phyloP scores from a whole-genome alignment of 2,329 filamentous ascomycete species.

The Hysterium pulicare region DNA sequence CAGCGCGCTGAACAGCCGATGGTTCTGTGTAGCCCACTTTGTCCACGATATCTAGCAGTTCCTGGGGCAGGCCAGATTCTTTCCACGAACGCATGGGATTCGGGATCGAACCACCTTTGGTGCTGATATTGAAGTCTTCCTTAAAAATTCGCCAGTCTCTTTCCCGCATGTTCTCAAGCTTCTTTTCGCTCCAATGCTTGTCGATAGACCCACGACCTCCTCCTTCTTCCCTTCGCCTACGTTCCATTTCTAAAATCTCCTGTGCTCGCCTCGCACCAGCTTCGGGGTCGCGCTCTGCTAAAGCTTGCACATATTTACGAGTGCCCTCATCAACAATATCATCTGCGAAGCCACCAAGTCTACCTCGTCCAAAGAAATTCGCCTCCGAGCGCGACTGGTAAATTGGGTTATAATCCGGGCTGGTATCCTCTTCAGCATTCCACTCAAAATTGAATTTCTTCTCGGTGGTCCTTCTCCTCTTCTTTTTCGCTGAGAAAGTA shows the following conservation, averaged over 20 bases:
- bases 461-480: conserved; percentile 85
- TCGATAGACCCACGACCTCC: conserved; percentile 71
- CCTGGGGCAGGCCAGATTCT: conserved; percentile 75
- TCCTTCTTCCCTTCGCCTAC: conserved; percentile 69
- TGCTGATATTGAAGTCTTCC: conserved; percentile 95
- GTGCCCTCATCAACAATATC: conserved; percentile 52
- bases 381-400: conserved; percentile 67
- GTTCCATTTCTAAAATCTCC: conserved; percentile 81
- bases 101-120: conserved; percentile 86
- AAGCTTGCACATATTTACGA: conserved; percentile 60
- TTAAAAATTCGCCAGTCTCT: conserved; percentile 99
- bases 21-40: conserved; percentile 89
- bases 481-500: conserved; percentile 93
- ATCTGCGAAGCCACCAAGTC: conserved; percentile 64
- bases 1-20: conserved; percentile 85
- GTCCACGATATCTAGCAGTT: conserved; percentile 76
- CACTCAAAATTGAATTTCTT: conserved; percentile 99
- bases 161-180: conserved; percentile 88
- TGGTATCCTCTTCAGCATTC: conserved; percentile 93
- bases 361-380: conserved; percentile 67
- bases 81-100: conserved; percentile 95
- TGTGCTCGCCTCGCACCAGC: conserved; percentile 72
- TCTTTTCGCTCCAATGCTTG: conserved; percentile 95
- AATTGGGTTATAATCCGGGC: conserved; percentile 74
- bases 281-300: conserved; percentile 72